Evolutionary conservation across 139 green algal genomes (phyloP), one percentile per base, ranked within the genome.

Genomic region (Ostreobium quekettii): DNA sequence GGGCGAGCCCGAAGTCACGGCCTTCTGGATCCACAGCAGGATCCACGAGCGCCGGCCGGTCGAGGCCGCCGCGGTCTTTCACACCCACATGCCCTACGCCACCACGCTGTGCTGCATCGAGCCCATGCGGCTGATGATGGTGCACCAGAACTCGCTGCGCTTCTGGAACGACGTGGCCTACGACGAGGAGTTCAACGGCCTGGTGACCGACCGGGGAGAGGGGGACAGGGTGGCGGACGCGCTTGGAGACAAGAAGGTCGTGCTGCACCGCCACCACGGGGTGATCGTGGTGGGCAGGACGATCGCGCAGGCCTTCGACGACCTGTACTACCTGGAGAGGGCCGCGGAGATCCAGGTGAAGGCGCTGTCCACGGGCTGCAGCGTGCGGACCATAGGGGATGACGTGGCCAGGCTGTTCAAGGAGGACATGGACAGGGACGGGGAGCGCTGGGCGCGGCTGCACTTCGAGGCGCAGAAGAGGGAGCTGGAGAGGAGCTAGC

Each of bases 111-210:
- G 64, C 37, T 78, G 71, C 66, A 32, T 72, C 19, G 46, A 75
- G 28, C 26, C 24, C 28, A 38, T 76, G 66, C 64, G 70, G 47
- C 42, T 83, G 38, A 42, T 46, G 26, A 80, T 80, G 77, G 70
- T 70, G 57, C 69, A 78, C 30, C 73, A 80, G 60, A 77, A 80
- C 64, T 64, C 57, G 37, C 70, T 78, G 47, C 66, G 70, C n/a
- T 83, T 83, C 70, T 77, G 69, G 28, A 59, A 76, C 53, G 74
- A 78, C 38, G 71, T 78, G 32, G 74, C 67, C 0, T 77, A 76
- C 48, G 74, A 83, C 58, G 47, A 36, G 2, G 60, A 75, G 8
- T 83, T 80, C 60, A 80, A 83, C 59, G 77, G 77, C 4, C 62
- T 83, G 26, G 73, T 83, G 28, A 63, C 80, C 26, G 71, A 80